phyloP scores from a whole-genome alignment of 495 filamentous ascomycete genomes.

The Tirmania nivea region DNA sequence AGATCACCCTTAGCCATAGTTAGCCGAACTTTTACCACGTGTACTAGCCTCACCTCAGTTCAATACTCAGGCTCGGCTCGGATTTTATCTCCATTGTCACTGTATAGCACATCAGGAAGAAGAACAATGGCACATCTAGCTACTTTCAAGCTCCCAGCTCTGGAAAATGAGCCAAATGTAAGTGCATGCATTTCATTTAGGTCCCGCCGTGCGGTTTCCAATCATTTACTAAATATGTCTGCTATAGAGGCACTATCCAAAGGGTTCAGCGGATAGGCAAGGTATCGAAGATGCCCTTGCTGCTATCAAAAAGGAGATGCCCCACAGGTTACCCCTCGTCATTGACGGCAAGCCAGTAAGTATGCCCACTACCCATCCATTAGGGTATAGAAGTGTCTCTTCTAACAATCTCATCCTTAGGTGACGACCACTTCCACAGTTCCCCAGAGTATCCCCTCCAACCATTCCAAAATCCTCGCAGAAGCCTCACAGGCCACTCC shows the following conservation, averaged over 20 bases:
- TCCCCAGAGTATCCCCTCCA: slow-evolving; percentile 49
- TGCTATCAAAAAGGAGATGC: slow-evolving; percentile 32
- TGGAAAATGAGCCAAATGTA: slow-evolving; percentile 88
- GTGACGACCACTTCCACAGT: slow-evolving; percentile 4
- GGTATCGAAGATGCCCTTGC: slow-evolving; percentile 49
- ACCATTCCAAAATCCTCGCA: slow-evolving; percentile 49
- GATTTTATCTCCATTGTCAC: too few relatives aligned
- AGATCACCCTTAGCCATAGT: too few relatives aligned
- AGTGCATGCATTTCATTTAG: slow-evolving; percentile 17
- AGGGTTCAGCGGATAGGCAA: slow-evolving; percentile 55
- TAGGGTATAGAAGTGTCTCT: not conserved
- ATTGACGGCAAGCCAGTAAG: slow-evolving; percentile 57
- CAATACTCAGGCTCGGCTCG: too few relatives aligned
- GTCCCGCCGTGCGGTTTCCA: not conserved
- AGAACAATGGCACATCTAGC: slow-evolving; percentile 25
- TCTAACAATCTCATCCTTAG: not conserved
- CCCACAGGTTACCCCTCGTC: slow-evolving; percentile 53
- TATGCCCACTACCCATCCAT: not conserved
- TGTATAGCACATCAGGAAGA: not conserved
- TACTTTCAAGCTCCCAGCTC: slow-evolving; percentile 65
- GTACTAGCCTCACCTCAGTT: too few relatives aligned
- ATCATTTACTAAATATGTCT: slow-evolving; percentile 1
- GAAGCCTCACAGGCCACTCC: slow-evolving; percentile 55
- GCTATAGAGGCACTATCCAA: slow-evolving; percentile 56
- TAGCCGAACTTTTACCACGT: too few relatives aligned